These are phyloP conservation scores for Hericium erinaceus DNA, from an alignment of 768 basidiomycete species.

Conservation along the genomic window DNA sequence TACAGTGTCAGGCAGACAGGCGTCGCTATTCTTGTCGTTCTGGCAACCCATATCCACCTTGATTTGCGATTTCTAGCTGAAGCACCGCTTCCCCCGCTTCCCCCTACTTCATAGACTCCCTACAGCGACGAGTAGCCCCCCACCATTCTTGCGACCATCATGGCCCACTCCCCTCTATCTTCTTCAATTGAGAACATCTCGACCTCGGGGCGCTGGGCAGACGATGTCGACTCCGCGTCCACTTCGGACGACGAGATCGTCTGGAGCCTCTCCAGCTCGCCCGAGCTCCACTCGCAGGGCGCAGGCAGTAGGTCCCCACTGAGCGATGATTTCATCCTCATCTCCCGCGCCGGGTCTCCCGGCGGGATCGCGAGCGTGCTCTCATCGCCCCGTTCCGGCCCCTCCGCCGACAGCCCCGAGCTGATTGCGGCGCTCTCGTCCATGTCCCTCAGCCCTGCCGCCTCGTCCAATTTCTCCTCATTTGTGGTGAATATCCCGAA, in stretches of 20 bases:
- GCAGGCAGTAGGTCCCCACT: not conserved
- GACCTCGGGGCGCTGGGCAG: constrained; percentile 3
- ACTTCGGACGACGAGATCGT: constrained; percentile 50
- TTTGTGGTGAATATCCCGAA: not conserved
- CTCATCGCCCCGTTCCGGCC: not conserved
- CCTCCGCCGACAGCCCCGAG: not conserved
- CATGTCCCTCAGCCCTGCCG: not conserved
- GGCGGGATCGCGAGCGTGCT: not conserved
- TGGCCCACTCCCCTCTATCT: not conserved
- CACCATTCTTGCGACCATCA: not conserved
- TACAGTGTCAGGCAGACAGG: not conserved
- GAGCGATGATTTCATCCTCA: constrained; percentile 5
- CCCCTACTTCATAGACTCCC: not conserved
- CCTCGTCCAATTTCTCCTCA: not conserved
- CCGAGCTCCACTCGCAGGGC: not conserved
- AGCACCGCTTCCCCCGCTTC: not conserved
- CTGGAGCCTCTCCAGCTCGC: not conserved
- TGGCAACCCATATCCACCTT: not conserved
- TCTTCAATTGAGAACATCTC: constrained; percentile 2
- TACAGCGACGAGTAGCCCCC: not conserved
- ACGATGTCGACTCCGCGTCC: constrained; percentile 2
- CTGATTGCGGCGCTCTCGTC: not conserved
- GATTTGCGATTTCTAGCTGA: not conserved
- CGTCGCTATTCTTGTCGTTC: not conserved
- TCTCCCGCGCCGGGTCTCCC: constrained; percentile 3